Evolutionary conservation across 1,139 yeast genomes (phyloP), one percentile per base, ranked within the genome.

Genomic region (Lodderomyces pseudojiufengensis): DNA sequence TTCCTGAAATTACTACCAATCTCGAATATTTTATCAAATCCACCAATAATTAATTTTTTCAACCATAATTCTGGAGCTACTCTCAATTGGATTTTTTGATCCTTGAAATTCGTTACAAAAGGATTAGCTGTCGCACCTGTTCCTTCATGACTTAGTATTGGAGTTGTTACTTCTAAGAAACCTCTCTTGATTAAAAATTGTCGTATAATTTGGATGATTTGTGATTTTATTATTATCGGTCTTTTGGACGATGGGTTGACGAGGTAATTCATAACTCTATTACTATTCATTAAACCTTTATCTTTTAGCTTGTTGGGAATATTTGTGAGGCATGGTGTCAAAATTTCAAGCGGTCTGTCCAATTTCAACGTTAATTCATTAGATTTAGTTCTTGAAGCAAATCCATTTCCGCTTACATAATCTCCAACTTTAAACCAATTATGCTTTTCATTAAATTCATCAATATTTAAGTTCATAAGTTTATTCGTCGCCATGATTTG

Each of bases 61-160:
- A 92, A 69, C 96, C 96, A 92, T 29, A 92, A 61, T 54, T 92
- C 98, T 0, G 98, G 97, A 0, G 98, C 97, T 3, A 92, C 92
- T 31, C 98, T 64, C 37, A 92, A 60, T 42, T 77, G 80, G 8
- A 88, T 58, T 0, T 53, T 33, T 1, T 50, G 44, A 3, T 46
- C 47, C 26, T 80, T 49, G 21, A 75, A 76, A n/a, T 59, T 63
- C 0, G 97, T 86, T 1, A 52, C 51, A 48, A 92, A 92, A 0
- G 97, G 95, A 15, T 74, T 73, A 0, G 97, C 97, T 48, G 81
- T 79, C 1, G 98, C 97, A 2, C 97, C 97, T 5, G 94, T 86
- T 1, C 88, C 73, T 29, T 73, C 60, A 18, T 76, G 72, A 1
- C 88, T 77, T 11, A 92, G 57, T 1, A 87, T 76, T 0, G 98